Conservation (phyloP, 176 grass and related monocot genomes). For the Carex cristatella region DNA sequence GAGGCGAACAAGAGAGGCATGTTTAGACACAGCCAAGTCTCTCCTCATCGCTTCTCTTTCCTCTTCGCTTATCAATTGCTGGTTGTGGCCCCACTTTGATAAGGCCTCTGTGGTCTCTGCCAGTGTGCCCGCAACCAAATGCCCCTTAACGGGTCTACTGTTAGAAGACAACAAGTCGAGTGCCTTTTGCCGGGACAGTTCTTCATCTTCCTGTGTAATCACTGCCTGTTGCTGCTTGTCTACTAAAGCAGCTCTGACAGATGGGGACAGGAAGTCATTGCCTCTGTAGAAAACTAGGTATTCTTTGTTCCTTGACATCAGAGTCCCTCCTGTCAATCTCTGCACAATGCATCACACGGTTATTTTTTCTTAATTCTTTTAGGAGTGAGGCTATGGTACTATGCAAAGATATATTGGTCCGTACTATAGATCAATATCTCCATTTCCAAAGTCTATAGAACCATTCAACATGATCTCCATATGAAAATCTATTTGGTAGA, state of each 20-base stretch:
- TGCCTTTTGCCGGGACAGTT: slow-evolving; percentile 62
- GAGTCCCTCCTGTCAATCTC: slow-evolving; percentile 93
- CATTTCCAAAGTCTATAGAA: too few relatives aligned
- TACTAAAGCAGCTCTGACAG: slow-evolving; percentile 56
- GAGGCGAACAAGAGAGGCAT: slow-evolving; percentile 59
- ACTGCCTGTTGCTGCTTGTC: slow-evolving; percentile 58
- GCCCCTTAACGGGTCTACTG: slow-evolving; percentile 32
- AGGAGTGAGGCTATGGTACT: not conserved
- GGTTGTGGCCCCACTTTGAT: slow-evolving; percentile 52
- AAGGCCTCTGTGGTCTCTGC: slow-evolving; percentile 74
- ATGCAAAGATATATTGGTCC: too few relatives aligned
- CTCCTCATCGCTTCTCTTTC: slow-evolving; percentile 62
- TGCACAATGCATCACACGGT: slow-evolving; percentile 35
- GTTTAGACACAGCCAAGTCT: slow-evolving; percentile 49
- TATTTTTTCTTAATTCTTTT: slow-evolving; percentile 27
- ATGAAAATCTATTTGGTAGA: too few relatives aligned
- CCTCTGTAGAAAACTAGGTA: slow-evolving; percentile 91
- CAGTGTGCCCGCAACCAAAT: slow-evolving; percentile 75
- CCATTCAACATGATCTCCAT: too few relatives aligned
- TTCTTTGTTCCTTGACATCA: slow-evolving; percentile 95
- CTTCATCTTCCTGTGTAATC: slow-evolving; percentile 67
- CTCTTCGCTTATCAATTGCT: slow-evolving; percentile 34
- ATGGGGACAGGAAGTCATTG: slow-evolving; percentile 75
- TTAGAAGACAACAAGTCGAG: slow-evolving; percentile 36
- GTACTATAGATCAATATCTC: too few relatives aligned